Evolutionary conservation across 2,329 filamentous ascomycete species (phyloP).

Genomic region (Penicillium sp.): DNA sequence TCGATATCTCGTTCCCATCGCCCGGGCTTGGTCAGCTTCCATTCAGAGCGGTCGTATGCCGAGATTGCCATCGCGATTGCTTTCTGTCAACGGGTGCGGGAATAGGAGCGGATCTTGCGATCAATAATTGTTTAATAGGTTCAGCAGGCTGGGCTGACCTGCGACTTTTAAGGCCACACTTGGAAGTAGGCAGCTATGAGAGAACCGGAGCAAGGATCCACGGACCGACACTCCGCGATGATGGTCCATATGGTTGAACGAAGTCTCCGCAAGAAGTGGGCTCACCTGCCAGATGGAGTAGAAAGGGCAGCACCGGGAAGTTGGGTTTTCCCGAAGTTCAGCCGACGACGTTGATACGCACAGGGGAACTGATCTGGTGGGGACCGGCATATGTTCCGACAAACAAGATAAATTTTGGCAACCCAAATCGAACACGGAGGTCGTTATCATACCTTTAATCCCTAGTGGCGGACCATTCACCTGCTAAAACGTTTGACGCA

Average conservation of each 20-base stretch:
- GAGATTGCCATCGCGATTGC: neutral
- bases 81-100: neutral
- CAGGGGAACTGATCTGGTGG: neutral
- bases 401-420: neutral
- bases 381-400: no score
- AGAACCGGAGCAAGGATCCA: neutral
- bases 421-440: neutral
- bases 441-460: neutral
- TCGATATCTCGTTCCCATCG: constrained; percentile 43
- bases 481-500: no score
- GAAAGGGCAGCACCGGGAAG: neutral
- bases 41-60: neutral
- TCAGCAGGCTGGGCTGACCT: neutral
- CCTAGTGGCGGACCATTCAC: no score
- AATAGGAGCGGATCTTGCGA: neutral
- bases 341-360: neutral
- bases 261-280: neutral
- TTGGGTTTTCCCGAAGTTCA: neutral
- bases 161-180: neutral
- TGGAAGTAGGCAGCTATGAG: neutral
- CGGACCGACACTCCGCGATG: neutral
- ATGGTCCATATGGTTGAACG: neutral
- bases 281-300: neutral
- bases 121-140: neutral
- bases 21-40: neutral